These are phyloP conservation scores for Ceratonia siliqua DNA, from an alignment of 306 rosid genomes.

Conservation along the genomic window DNA sequence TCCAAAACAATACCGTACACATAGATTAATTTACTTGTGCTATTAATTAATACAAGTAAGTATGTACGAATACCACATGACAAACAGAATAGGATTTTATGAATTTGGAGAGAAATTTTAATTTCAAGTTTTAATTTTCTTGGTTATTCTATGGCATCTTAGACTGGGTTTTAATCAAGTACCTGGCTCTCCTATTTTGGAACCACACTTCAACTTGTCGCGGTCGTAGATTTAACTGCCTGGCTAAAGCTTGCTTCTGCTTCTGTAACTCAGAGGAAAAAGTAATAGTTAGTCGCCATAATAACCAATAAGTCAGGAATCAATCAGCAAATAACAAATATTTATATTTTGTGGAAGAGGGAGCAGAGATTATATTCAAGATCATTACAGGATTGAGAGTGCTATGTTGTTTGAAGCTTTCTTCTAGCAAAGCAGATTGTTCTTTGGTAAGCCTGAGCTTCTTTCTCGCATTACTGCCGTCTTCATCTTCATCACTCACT, in stretches of 20 bases:
- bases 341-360: background rate
- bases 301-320: background rate
- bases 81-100: background rate
- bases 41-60: too few species aligned
- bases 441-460: constrained; percentile 88
- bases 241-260: constrained; percentile 91
- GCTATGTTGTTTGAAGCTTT: constrained; percentile 94
- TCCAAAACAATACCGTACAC: too few species aligned
- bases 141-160: too few species aligned
- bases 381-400: constrained; percentile 87
- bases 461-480: constrained; percentile 80
- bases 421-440: constrained; percentile 85
- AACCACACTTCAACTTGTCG: constrained; percentile 99
- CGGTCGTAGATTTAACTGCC: constrained; percentile 72
- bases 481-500: constrained; percentile 93
- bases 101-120: background rate
- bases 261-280: constrained; percentile 53
- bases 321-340: background rate
- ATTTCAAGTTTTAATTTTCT: too few species aligned
- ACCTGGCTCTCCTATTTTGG: constrained; percentile 99
- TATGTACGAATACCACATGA: too few species aligned
- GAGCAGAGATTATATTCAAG: background rate
- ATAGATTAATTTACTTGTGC: too few species aligned
- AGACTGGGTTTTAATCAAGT: background rate
- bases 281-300: background rate